Conservation (phyloP, 208 protist species). For the Crithidia mellificae region DNA sequence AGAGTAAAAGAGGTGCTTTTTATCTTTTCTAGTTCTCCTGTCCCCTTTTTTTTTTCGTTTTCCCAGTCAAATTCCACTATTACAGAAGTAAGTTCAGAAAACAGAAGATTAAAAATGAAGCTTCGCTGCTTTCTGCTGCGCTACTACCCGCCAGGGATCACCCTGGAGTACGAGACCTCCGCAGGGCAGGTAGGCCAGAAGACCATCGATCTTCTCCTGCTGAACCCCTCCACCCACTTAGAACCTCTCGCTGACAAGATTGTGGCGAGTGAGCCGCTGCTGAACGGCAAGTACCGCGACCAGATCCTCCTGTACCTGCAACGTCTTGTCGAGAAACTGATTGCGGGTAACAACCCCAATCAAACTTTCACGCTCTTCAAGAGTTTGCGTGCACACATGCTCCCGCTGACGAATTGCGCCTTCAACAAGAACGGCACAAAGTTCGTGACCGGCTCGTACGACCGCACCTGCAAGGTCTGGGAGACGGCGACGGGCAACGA, state of each 20-base stretch:
- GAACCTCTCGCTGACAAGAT: constrained; percentile 85
- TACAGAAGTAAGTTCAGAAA: constrained; percentile 4
- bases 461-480: constrained; percentile 96
- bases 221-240: constrained; percentile 83
- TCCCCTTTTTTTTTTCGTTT: no score
- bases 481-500: constrained; percentile 93
- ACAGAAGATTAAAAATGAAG: no score
- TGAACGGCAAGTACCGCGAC: constrained; percentile 67
- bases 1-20: no score
- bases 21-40: no score
- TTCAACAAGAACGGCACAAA: constrained; percentile 96
- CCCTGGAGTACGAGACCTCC: constrained; percentile 90
- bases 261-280: constrained; percentile 88
- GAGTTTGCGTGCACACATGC: constrained; percentile 94
- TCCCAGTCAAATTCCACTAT: no score
- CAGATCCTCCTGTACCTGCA: constrained; percentile 86
- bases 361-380: constrained; percentile 95
- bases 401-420: constrained; percentile 96
- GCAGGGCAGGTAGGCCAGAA: constrained; percentile 81
- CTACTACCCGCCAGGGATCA: constrained; percentile 96
- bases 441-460: constrained; percentile 96
- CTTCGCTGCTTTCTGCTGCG: constrained; percentile 94
- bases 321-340: constrained; percentile 89
- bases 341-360: constrained; percentile 61
- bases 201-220: constrained; percentile 91